Percentiles rank a stretch among this genome's conserved stretches.
These are phyloP conservation scores for Trichophyton schoenleinii DNA, from an alignment of 2,329 filamentous ascomycete species.

Conservation along the genomic window DNA sequence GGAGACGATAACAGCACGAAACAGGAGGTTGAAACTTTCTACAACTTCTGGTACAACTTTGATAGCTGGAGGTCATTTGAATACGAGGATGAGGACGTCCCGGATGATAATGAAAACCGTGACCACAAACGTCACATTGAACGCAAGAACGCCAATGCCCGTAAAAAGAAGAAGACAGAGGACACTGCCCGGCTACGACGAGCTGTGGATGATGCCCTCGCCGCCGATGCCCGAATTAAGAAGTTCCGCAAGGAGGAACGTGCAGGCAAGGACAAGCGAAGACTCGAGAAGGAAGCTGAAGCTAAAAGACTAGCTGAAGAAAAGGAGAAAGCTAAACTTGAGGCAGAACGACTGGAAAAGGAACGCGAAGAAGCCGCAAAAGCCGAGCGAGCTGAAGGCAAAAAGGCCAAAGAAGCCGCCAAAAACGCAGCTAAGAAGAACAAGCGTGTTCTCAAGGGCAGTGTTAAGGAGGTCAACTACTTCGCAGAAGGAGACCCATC, in stretches of 20 bases:
- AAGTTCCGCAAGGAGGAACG: conserved; percentile 85
- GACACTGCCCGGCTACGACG: conserved; percentile 84
- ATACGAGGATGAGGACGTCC: conserved; percentile 97
- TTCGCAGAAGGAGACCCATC: conserved; percentile 62
- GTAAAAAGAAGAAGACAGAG: conserved; percentile 99
- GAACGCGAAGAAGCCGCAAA: conserved; percentile 83
- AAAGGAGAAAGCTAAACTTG: conserved; percentile 67
- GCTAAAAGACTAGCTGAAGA: conserved; percentile 80
- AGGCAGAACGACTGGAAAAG: conserved; percentile 64
- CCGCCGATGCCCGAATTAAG: conserved; percentile 90
- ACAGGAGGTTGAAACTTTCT: conserved; percentile 87
- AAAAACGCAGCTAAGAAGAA: conserved; percentile 99
- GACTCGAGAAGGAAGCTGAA: conserved; percentile 77
- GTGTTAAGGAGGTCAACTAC: conserved; percentile 97
- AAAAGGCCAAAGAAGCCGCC: conserved; percentile 97
- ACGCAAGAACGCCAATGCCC: conserved; percentile 93
- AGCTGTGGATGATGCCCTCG: conserved; percentile 74
- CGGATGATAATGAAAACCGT: conserved; percentile 96
- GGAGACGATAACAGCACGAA: conserved; percentile 73
- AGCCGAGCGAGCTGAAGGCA: conserved; percentile 64
- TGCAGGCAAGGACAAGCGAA: conserved; percentile 93
- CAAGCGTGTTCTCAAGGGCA: conserved; percentile 89
- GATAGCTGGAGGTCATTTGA: conserved; percentile 97
- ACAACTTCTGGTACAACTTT: conserved; percentile 99
- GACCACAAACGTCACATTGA: conserved; percentile 98